Percentiles rank a stretch among this genome's conserved stretches.
These are phyloP conservation scores for Coelastrella sp. DNA, from an alignment of 139 green algal species.

Conservation along the genomic window DNA sequence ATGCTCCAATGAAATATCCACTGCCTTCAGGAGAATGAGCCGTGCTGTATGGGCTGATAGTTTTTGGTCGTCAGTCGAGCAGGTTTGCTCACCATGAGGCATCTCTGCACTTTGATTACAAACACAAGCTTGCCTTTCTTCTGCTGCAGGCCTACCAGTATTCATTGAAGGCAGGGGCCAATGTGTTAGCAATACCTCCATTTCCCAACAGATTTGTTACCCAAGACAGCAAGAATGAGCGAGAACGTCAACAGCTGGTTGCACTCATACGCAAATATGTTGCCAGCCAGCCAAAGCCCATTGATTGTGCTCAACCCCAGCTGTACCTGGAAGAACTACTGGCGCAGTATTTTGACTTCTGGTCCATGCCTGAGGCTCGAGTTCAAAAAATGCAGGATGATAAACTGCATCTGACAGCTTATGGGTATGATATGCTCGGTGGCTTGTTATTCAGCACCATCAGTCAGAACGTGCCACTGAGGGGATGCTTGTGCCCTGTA, in stretches of 20 bases:
- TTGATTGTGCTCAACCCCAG: background rate
- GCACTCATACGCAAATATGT: background rate
- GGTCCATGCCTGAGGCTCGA: background rate
- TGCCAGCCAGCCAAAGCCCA: background rate
- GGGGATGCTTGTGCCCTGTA: slow-evolving; percentile 10
- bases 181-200: slow-evolving; percentile 9
- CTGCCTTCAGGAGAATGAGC: too few relatives aligned
- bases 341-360: slow-evolving; percentile 15
- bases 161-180: background rate
- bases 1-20: too few relatives aligned
- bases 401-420: slow-evolving; percentile 13
- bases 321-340: slow-evolving; percentile 5
- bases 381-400: slow-evolving; percentile 8
- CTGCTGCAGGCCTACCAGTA: background rate
- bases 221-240: slow-evolving; percentile 16
- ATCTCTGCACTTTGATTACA: background rate
- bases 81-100: too few relatives aligned
- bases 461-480: background rate
- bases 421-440: slow-evolving; percentile 37
- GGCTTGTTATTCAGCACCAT: background rate
- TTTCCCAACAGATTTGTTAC: slow-evolving; percentile 30
- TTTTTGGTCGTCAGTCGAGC: too few relatives aligned
- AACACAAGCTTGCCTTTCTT: background rate
- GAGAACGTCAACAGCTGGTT: background rate
- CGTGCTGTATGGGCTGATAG: too few relatives aligned